Percentiles rank a stretch among this genome's conserved stretches.
phyloP scores from a whole-genome alignment of 2,329 filamentous ascomycete species.

The Ophiostoma perfectum region DNA sequence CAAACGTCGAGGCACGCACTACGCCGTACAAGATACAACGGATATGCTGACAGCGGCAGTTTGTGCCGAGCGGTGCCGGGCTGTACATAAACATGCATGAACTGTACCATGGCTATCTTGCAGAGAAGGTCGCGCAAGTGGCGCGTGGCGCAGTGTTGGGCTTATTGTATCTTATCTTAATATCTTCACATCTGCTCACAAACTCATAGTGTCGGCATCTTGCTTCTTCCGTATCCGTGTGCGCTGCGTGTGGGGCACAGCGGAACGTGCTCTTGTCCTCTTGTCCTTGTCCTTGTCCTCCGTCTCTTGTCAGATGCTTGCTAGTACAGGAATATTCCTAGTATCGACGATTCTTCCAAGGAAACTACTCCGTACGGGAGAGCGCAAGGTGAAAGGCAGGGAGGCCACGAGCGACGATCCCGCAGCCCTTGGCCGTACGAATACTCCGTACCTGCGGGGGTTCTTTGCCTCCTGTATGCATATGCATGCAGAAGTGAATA shows the following conservation, averaged over 20 bases:
- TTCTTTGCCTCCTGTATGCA: neutral
- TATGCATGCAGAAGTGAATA: too few species aligned
- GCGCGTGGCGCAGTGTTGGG: neutral
- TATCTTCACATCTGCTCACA: neutral
- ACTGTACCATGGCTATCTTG: neutral
- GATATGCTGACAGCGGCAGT: constrained; percentile 2
- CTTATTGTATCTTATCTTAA: neutral
- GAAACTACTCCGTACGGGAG: neutral
- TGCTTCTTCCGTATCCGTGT: neutral
- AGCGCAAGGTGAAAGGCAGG: neutral
- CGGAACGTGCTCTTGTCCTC: neutral
- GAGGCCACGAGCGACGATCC: constrained; percentile 11
- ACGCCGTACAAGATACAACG: neutral
- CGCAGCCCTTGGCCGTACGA: neutral
- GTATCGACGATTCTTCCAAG: constrained; percentile 8
- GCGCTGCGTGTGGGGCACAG: neutral
- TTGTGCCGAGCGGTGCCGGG: constrained; percentile 4
- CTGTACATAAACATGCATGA: neutral
- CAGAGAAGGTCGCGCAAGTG: neutral
- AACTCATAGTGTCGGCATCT: neutral
- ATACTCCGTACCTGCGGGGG: neutral
- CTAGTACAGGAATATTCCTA: neutral
- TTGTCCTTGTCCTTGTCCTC: neutral
- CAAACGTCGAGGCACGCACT: neutral
- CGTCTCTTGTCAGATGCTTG: neutral